These are phyloP conservation scores for Helicocarpus griseus DNA, from an alignment of 2,329 filamentous ascomycete species.

Conservation along the genomic window DNA sequence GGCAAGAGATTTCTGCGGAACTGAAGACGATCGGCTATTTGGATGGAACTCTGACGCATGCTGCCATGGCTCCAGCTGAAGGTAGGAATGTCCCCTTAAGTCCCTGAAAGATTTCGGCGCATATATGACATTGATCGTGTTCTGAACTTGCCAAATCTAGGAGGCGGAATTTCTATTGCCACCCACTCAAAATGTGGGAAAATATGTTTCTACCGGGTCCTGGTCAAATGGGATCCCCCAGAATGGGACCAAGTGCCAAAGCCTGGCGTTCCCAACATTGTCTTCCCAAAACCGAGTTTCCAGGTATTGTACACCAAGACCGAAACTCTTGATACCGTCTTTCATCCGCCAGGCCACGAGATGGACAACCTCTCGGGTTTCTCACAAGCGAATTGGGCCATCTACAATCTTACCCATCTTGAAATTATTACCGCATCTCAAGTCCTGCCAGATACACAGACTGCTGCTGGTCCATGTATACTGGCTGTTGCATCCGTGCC, in stretches of 20 bases:
- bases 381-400: slow-evolving; percentile 19
- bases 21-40: slow-evolving; percentile 63
- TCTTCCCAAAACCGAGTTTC: slow-evolving; percentile 28
- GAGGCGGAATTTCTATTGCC: slow-evolving; percentile 26
- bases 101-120: no score
- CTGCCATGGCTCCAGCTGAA: slow-evolving; percentile 64
- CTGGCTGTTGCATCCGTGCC: slow-evolving; percentile 62
- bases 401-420: slow-evolving; percentile 61
- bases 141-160: neutral
- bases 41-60: slow-evolving; percentile 71
- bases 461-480: slow-evolving; percentile 50
- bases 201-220: slow-evolving; percentile 62
- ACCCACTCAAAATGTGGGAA: slow-evolving; percentile 52
- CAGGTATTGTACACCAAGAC: slow-evolving; percentile 28
- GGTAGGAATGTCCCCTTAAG: slow-evolving; percentile 28
- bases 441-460: slow-evolving; percentile 47
- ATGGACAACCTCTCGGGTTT: slow-evolving; percentile 18
- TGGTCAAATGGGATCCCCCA: slow-evolving; percentile 62
- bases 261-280: slow-evolving; percentile 11
- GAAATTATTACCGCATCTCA: slow-evolving; percentile 60
- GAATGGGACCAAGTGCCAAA: slow-evolving; percentile 40
- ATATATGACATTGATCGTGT: slow-evolving; percentile 2
- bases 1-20: slow-evolving; percentile 64
- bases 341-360: slow-evolving; percentile 16
- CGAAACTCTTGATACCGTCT: slow-evolving; percentile 25